A percentile compares a stretch with the other conserved stretches of the same genome.
These are phyloP conservation scores for Xylariaceae sp. DNA, from an alignment of 2,329 filamentous ascomycete species.

Conservation along the genomic window DNA sequence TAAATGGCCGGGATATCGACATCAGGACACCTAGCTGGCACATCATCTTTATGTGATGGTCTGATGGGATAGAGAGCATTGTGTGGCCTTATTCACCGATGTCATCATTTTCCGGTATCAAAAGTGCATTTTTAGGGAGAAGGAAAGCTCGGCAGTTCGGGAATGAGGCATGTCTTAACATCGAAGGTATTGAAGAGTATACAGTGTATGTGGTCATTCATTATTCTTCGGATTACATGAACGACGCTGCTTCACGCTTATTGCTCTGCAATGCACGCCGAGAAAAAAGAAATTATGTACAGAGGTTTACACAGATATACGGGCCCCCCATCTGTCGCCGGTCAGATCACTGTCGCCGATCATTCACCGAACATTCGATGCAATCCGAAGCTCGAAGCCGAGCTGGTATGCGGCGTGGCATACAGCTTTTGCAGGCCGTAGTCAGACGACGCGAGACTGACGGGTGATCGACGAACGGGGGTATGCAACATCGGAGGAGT, in stretches of 20 bases:
- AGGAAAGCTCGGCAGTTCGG: slow-evolving; percentile 3
- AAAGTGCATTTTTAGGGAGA: not conserved
- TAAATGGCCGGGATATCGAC: not conserved
- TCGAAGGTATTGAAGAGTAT: not conserved
- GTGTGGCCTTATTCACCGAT: too few species aligned
- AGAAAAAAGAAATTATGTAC: slow-evolving; percentile 3
- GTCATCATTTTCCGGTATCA: slow-evolving; percentile 3
- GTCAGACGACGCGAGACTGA: slow-evolving; percentile 3
- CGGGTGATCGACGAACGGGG: slow-evolving; percentile 2
- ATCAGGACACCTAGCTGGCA: not conserved
- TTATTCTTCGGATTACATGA: slow-evolving; percentile 3
- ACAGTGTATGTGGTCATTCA: not conserved
- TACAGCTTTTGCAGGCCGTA: slow-evolving; percentile 11
- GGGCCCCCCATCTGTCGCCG: not conserved
- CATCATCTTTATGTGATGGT: not conserved
- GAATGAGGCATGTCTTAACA: slow-evolving; percentile 6
- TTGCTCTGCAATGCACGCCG: not conserved
- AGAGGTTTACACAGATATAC: slow-evolving; percentile 1
- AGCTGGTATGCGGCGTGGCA: slow-evolving; percentile 3
- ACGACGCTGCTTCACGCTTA: slow-evolving; percentile 1
- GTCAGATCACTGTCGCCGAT: slow-evolving; percentile 2
- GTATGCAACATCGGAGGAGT: slow-evolving; percentile 7
- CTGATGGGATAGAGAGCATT: too few species aligned
- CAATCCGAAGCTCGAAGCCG: slow-evolving; percentile 15
- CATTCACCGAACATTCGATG: slow-evolving; percentile 7